Evolutionary conservation across 106 monocot species (phyloP).

Genomic region (Gastrodia elata): DNA sequence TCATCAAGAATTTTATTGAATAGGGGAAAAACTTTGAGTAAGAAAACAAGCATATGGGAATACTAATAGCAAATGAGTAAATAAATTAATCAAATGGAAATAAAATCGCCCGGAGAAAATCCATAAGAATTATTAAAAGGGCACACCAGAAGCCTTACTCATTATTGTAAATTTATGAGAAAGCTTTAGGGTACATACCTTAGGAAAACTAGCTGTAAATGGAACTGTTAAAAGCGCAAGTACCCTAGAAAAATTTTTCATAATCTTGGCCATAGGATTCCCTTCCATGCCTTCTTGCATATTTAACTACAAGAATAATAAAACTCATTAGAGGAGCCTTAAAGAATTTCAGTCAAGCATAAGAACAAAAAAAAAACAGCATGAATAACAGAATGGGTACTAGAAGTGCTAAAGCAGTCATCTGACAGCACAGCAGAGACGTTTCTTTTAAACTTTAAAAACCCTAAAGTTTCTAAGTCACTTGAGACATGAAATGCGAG

Average conservation of each 20-base stretch:
- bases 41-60: neutral
- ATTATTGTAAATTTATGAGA: neutral
- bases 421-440: neutral
- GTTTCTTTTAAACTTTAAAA: neutral
- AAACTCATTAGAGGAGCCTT: neutral
- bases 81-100: neutral
- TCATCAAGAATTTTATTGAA: neutral
- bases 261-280: constrained; percentile 48
- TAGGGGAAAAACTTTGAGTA: neutral
- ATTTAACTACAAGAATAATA: constrained; percentile 25
- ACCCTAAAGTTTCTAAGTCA: neutral
- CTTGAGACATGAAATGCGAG: neutral
- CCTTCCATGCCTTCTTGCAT: constrained; percentile 83
- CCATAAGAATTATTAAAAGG: neutral
- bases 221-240: constrained; percentile 55
- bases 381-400: neutral
- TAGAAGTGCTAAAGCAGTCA: neutral
- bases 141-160: constrained; percentile 1
- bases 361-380: neutral
- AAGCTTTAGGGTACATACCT: constrained; percentile 23
- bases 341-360: neutral
- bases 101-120: neutral
- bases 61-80: too few species aligned
- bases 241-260: constrained; percentile 63
- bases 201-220: constrained; percentile 53